A percentile compares a stretch with the other conserved stretches of the same genome.
Evolutionary conservation across 192 early-diverging fungal genomes (phyloP).

Genomic region (Backusella sp.): DNA sequence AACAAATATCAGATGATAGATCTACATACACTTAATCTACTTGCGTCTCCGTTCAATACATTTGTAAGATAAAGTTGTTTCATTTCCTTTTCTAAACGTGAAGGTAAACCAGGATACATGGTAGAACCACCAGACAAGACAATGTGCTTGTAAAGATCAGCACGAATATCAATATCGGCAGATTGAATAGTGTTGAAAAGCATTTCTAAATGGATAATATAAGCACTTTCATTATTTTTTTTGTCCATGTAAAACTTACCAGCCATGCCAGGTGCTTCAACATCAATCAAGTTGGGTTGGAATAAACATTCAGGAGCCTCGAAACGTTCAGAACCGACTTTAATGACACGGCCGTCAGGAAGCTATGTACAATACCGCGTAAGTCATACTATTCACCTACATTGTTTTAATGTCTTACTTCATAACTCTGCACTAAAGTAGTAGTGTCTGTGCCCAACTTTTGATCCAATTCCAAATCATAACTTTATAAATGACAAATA

Average conservation of each 20-base stretch:
- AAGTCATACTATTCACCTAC: background rate
- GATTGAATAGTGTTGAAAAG: constrained; percentile 91
- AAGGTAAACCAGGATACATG: constrained; percentile 98
- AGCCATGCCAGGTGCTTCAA: constrained; percentile 90
- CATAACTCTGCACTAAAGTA: constrained; percentile 93
- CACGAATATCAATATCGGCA: constrained; percentile 87
- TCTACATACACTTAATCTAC: constrained; percentile 71
- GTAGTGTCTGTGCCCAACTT: constrained; percentile 97
- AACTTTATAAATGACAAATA: constrained; percentile 49
- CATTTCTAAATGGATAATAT: constrained; percentile 62
- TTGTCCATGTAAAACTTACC: constrained; percentile 45
- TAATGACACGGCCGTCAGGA: constrained; percentile 98
- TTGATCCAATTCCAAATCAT: constrained; percentile 91
- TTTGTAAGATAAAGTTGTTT: constrained; percentile 94
- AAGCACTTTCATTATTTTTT: background rate
- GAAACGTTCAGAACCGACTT: constrained; percentile 97
- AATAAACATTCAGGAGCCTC: constrained; percentile 98
- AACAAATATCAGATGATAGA: background rate
- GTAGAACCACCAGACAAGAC: constrained; percentile 97
- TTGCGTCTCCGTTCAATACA: constrained; percentile 82
- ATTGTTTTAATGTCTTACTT: constrained; percentile 43
- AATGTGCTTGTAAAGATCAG: constrained; percentile 97
- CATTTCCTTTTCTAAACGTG: constrained; percentile 96
- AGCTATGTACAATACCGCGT: constrained; percentile 49
- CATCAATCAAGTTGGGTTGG: constrained; percentile 96